These are phyloP conservation scores for Chaetomium cochliodes DNA, from an alignment of 495 filamentous ascomycete species.

Conservation along the genomic window DNA sequence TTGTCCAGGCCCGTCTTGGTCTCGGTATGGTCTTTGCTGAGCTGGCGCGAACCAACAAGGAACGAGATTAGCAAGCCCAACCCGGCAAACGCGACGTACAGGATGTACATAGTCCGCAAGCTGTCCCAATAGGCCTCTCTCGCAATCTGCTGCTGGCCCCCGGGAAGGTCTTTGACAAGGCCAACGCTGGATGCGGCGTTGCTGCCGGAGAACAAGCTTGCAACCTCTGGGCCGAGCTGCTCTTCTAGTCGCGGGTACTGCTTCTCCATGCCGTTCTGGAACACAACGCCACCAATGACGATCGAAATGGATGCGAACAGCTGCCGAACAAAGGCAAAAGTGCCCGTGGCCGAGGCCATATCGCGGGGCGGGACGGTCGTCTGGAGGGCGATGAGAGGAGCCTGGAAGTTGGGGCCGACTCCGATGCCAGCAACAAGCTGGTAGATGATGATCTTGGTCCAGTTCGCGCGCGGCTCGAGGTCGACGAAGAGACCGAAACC, in stretches of 20 bases:
- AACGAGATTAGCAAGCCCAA: constrained; percentile 55
- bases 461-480: constrained; percentile 49
- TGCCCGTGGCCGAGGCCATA: constrained; percentile 73
- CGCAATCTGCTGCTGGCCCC: constrained; percentile 49
- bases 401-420: constrained; percentile 66
- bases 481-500: constrained; percentile 66
- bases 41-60: constrained; percentile 53
- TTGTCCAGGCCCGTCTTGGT: constrained; percentile 61
- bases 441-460: constrained; percentile 59
- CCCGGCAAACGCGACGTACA: constrained; percentile 56
- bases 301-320: constrained; percentile 69
- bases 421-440: constrained; percentile 68
- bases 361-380: constrained; percentile 65
- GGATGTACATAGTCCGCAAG: constrained; percentile 67
- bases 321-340: constrained; percentile 71
- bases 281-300: constrained; percentile 78
- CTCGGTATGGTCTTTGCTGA: constrained; percentile 60
- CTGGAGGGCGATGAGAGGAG: constrained; percentile 78
- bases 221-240: constrained; percentile 45
- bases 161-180: constrained; percentile 52
- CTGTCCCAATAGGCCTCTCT: constrained; percentile 55
- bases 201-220: constrained; percentile 45
- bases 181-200: constrained; percentile 61
- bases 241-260: constrained; percentile 41
- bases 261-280: constrained; percentile 61